These are phyloP conservation scores for Ampelomyces quisqualis DNA, from an alignment of 2,329 filamentous ascomycete species.

Conservation along the genomic window DNA sequence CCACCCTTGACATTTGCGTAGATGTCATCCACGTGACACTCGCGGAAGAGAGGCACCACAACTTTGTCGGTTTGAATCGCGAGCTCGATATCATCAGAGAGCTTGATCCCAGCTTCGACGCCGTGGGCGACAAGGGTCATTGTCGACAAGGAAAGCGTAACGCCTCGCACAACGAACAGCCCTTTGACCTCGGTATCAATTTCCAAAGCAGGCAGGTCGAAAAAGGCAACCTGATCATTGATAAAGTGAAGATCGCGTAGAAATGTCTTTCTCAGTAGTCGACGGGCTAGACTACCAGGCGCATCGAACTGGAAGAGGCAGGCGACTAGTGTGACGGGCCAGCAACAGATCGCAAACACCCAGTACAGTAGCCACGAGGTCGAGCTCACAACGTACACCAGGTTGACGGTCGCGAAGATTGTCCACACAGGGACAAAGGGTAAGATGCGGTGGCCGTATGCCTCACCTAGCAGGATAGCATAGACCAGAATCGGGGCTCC, in stretches of 20 bases:
- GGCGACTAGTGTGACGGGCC: conserved; percentile 46
- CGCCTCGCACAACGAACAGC: conserved; percentile 54
- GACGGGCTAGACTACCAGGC: conserved; percentile 42
- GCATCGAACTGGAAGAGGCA: conserved; percentile 52
- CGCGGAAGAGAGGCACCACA: conserved; percentile 51
- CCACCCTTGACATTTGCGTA: conserved; percentile 58
- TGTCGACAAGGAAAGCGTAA: conserved; percentile 54
- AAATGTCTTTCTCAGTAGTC: conserved; percentile 39
- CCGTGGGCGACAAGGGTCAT: conserved; percentile 55
- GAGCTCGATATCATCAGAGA: conserved; percentile 56
- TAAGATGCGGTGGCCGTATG: conserved; percentile 45
- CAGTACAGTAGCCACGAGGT: conserved; percentile 57
- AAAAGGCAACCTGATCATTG: conserved; percentile 53
- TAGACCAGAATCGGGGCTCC: conserved; percentile 45
- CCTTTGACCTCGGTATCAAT: conserved; percentile 58
- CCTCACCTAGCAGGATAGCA: conserved; percentile 40
- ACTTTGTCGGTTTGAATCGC: conserved; percentile 55
- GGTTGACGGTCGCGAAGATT: conserved; percentile 49
- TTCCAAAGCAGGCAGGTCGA: conserved; percentile 54
- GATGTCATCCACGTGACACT: conserved; percentile 55
- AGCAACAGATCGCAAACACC: conserved; percentile 47
- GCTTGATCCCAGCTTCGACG: conserved; percentile 55
- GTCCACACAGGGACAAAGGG: conserved; percentile 51
- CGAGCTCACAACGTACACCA: conserved; percentile 50
- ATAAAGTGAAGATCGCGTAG: conserved; percentile 52